These are phyloP conservation scores for Ogataea wickerhamii DNA, from an alignment of 805 yeast genomes.

Conservation along the genomic window DNA sequence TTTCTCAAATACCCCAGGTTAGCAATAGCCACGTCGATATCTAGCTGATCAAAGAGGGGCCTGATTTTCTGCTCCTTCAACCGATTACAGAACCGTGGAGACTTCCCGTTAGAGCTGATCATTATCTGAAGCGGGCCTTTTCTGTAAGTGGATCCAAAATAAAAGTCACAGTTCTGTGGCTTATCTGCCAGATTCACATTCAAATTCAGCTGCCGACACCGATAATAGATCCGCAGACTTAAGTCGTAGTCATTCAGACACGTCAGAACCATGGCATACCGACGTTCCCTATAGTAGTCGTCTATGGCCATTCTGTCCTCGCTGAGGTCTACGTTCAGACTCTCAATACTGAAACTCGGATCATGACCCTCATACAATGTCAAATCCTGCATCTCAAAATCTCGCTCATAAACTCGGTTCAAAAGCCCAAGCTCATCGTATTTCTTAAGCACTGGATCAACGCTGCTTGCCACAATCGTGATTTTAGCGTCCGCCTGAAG, in stretches of 20 bases:
- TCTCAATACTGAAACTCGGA: conserved; percentile 8
- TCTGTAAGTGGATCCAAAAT: conserved; percentile 75
- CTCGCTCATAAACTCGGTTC: conserved; percentile 38
- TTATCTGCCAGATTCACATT: conserved; percentile 81
- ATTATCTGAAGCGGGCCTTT: conserved; percentile 72
- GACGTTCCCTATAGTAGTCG: conserved; percentile 33
- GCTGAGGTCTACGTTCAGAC: conserved; percentile 27
- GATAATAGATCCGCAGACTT: conserved; percentile 54
- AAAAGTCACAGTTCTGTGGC: conserved; percentile 80
- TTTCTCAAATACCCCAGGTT: conserved; percentile 57
- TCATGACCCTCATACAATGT: conserved; percentile 41
- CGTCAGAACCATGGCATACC: conserved; percentile 64
- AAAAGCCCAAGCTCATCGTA: conserved; percentile 41
- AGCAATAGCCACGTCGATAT: conserved; percentile 52
- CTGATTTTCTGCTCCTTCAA: conserved; percentile 55
- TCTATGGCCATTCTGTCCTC: conserved; percentile 33
- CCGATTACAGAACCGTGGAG: conserved; percentile 68
- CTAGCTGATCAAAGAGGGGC: conserved; percentile 36
- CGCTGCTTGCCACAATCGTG: conserved; percentile 53
- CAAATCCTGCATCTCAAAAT: conserved; percentile 47
- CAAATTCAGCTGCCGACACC: conserved; percentile 42
- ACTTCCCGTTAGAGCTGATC: conserved; percentile 80
- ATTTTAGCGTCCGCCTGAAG: conserved; percentile 67
- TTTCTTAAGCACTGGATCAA: conserved; percentile 34
- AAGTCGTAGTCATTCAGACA: conserved; percentile 69